Evolutionary conservation across 2,329 filamentous ascomycete species (phyloP).

Genomic region (Chaetomiaceae sp.): DNA sequence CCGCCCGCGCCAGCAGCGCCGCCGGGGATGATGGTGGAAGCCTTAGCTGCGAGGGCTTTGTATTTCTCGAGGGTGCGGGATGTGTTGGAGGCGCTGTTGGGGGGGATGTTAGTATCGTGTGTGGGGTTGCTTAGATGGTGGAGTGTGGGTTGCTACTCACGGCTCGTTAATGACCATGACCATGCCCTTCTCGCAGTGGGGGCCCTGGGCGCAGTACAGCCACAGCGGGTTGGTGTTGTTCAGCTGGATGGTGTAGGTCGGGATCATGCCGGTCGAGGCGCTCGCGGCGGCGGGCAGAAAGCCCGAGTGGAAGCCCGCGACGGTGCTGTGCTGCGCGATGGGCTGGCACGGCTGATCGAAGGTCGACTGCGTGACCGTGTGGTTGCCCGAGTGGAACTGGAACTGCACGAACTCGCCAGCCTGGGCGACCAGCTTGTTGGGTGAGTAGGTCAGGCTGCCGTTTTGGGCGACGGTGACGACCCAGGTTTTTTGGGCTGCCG

Average conservation of each 20-base stretch:
- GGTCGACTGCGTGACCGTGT: slow-evolving; percentile 73
- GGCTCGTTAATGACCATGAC: slow-evolving; percentile 71
- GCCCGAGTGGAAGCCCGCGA: slow-evolving; percentile 60
- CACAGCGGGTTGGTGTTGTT: slow-evolving; percentile 67
- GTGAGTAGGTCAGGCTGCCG: slow-evolving; percentile 57
- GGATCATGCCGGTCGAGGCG: slow-evolving; percentile 45
- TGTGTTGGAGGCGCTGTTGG: slow-evolving; percentile 46
- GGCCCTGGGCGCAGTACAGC: slow-evolving; percentile 71
- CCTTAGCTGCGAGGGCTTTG: slow-evolving; percentile 36
- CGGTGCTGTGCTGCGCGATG: slow-evolving; percentile 48
- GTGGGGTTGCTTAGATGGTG: too few species aligned
- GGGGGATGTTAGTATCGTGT: slow-evolving; percentile 11
- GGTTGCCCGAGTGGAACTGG: slow-evolving; percentile 64
- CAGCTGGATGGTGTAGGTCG: slow-evolving; percentile 67
- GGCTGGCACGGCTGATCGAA: slow-evolving; percentile 68
- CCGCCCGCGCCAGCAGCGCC: slow-evolving; percentile 14
- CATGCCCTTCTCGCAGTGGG: slow-evolving; percentile 73
- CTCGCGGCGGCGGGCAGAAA: slow-evolving; percentile 59
- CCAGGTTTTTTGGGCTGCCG: slow-evolving; percentile 34
- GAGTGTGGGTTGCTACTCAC: too few species aligned
- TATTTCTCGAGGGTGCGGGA: slow-evolving; percentile 48
- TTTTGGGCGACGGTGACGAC: slow-evolving; percentile 52
- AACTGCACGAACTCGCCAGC: slow-evolving; percentile 62
- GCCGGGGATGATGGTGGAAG: slow-evolving; percentile 31
- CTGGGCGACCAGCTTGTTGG: slow-evolving; percentile 59